Conservation (phyloP, 169 alveolate species). For the Prorocentrum cordatum region DNA sequence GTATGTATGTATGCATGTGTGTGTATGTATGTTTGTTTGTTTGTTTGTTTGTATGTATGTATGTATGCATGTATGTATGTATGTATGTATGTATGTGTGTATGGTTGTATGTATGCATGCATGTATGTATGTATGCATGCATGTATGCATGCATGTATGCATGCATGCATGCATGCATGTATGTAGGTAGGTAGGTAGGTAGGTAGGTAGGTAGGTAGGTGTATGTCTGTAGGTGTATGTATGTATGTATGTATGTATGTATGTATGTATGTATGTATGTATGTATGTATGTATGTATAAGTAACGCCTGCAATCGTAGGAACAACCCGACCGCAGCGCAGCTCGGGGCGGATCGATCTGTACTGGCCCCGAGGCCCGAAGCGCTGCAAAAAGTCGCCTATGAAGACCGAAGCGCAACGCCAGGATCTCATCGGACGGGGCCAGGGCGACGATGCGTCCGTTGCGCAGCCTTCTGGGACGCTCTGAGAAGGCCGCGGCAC, state of each 20-base stretch:
- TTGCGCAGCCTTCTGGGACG: constrained; percentile 13
- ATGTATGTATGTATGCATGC: neutral
- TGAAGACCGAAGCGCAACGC: neutral
- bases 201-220: no score
- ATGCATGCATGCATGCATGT: no score
- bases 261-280: neutral
- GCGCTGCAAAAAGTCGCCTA: neutral
- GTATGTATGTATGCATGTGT: no score
- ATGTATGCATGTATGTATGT: neutral
- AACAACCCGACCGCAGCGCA: neutral
- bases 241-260: neutral
- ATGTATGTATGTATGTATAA: neutral
- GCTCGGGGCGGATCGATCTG: neutral
- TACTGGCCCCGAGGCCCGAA: constrained; percentile 36
- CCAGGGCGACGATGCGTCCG: constrained; percentile 11
- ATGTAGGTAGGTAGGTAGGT: no score
- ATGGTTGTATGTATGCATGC: neutral
- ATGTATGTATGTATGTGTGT: neutral
- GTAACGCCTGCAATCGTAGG: neutral
- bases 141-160: no score
- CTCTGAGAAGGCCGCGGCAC: constrained; percentile 46
- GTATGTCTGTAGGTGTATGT: neutral
- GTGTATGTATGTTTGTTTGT: no score
- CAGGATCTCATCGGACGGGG: neutral
- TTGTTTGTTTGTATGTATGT: neutral